Base-by-base conservation (phyloP, 163 green algal species). In the Scenedesmus sp. region DNA sequence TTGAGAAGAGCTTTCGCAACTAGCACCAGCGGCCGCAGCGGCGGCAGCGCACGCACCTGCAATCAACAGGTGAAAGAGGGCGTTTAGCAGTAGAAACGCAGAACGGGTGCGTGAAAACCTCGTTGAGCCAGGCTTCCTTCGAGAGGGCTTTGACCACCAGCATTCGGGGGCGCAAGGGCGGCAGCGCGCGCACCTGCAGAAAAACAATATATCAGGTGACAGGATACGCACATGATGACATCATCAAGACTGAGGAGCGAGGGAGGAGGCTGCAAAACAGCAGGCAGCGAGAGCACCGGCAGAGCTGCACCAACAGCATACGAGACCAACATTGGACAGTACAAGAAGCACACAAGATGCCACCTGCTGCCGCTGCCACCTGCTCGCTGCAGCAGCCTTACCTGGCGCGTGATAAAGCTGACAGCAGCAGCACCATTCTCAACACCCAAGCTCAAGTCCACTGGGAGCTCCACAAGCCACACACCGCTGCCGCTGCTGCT, bases 381-480 rank as follows among this genome's bases (percentile, higher is more conserved):
- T 9, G 15, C 66, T 34, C 4, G n/a, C 5, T 54, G 74, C 74
- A 4, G 1, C 6, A 34, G 34, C 83, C 70, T 12, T 62, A 96
- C 92, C 73, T 92, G 89, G 13, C 54, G 66, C 6, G 23, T 64
- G 26, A 89, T 86, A n/a, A 86, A 92, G 62, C 23, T 52, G n/a
- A 98, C 96, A 55, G 96, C 97, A 20, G 92, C 85, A 0, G 93
- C 95, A n/a, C 97, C 97, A 90, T 98, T 99, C 55, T 88, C 87
- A 1, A 94, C 94, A 13, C 96, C 97, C 2, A 99, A 87, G 7
- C 93, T 96, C 82, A 99, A 97, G 93, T 99, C 97, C 4, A 95
- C 94, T 0, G 90, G 76, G 70, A 98, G 56, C 59, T 82, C 87
- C 8, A 91, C 54, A 9, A 62, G n/a, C 74, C 46, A 66, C 46